Percentiles rank a stretch among this genome's conserved stretches.
Evolutionary conservation across 495 filamentous ascomycete genomes (phyloP).

Genomic region (Tuber magnatum): DNA sequence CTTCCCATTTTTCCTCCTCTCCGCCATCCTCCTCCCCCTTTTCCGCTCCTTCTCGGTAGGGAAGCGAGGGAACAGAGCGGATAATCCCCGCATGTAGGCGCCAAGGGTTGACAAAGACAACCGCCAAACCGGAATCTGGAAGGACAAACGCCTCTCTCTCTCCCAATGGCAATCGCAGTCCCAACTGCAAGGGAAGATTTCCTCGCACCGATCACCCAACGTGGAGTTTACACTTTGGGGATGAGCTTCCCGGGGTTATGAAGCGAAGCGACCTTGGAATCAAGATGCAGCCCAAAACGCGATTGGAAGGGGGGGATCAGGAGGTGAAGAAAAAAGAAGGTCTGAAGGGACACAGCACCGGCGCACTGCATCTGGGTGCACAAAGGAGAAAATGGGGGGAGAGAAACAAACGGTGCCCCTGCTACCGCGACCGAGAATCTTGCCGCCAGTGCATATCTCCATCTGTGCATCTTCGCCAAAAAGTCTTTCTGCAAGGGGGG

Average conservation of each 20-base stretch:
- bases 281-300: neutral
- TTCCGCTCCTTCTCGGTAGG: neutral
- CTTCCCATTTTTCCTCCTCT: neutral
- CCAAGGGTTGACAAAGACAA: neutral
- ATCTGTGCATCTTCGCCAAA: conserved; percentile 36
- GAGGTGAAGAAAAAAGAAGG: neutral
- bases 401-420: neutral
- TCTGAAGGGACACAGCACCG: neutral
- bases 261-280: neutral
- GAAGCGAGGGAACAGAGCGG: neutral
- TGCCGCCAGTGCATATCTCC: conserved; percentile 13
- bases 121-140: neutral
- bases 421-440: neutral
- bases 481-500: conserved; percentile 3
- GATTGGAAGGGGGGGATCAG: neutral
- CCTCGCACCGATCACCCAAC: neutral
- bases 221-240: neutral
- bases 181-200: neutral
- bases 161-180: neutral
- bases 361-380: no score
- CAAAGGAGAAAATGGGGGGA: neutral
- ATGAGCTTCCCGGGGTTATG: neutral
- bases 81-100: neutral
- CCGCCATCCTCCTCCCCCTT: neutral
- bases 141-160: neutral